Evolutionary conservation across 257 asterid species (phyloP), one percentile per base, ranked within the genome.

Genomic region (Perilla frutescens): DNA sequence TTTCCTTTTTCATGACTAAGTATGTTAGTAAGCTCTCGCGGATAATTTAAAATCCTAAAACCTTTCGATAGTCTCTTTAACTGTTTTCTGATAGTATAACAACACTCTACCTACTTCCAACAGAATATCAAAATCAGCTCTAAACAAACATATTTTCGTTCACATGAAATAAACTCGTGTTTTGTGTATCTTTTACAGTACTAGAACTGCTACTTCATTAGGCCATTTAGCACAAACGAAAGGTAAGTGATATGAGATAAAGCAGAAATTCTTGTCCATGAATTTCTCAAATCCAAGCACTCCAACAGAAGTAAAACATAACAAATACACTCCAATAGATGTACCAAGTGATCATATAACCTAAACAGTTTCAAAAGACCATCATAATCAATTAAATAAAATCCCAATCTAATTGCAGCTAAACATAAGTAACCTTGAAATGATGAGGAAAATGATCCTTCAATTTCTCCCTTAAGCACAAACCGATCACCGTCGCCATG

Each of bases 401-500:
- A 53, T 47, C 34, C 4, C 36, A 41, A 47, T 47, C 3, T 26
- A 32, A 39, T 55, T n/a, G 40, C 4, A 61, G 59, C 26, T 43
- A n/a, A 15, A 55, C 10, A 13, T 58, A 75, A 44, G 48, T 15
- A 66, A 91, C 97, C 96, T 93, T 93, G 81, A 91, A 89, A 86
- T 91, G 96, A 2, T 93, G 88, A 79, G 96, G 96, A 39, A 91
- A 91, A 79, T 56, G 76, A 77, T 88, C 83, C 80, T 89, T 92
- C 81, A 92, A 68, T 67, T 90, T 92, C 86, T 84, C 92, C 73
- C 98, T 84, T 59, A 90, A 81, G 87, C 98, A 92, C 73, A 91
- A 76, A 62, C 98, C 98, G 68, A 93, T 91, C 2, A 91, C 96
- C 0, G 90, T 85, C 2, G 98, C 96, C 98, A 93, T 88, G 84